A percentile compares a stretch with the other conserved stretches of the same genome.
Conservation (phyloP, 805 yeast genomes). For the Kodamaea kaohsiungensis region DNA sequence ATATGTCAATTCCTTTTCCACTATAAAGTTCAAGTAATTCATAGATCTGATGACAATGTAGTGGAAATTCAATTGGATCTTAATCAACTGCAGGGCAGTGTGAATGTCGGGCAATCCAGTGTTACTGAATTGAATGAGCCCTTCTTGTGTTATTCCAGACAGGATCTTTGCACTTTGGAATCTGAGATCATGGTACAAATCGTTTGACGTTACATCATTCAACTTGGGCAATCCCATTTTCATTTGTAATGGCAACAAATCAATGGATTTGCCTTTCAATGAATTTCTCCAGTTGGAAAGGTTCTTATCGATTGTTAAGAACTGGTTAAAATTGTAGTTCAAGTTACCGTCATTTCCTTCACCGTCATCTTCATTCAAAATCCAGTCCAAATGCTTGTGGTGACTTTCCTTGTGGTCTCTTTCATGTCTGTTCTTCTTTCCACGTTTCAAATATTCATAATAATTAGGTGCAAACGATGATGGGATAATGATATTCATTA, state of each 20-base stretch:
- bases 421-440: constrained; percentile 20
- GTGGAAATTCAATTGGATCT: constrained; percentile 46
- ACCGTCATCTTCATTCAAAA: constrained; percentile 47
- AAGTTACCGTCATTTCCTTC: constrained; percentile 50
- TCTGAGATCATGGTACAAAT: constrained; percentile 33
- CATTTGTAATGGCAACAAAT: constrained; percentile 17
- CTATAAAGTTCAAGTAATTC: constrained; percentile 44
- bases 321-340: constrained; percentile 45
- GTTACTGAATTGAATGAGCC: constrained; percentile 23
- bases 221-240: constrained; percentile 30
- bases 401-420: constrained; percentile 22
- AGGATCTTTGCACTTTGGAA: constrained; percentile 17
- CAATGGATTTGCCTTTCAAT: constrained; percentile 29
- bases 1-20: constrained; percentile 41
- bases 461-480: constrained; percentile 48
- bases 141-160: constrained; percentile 16
- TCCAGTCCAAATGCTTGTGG: constrained; percentile 36
- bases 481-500: constrained; percentile 46
- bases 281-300: constrained; percentile 42
- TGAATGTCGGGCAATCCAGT: constrained; percentile 40
- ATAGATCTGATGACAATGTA: constrained; percentile 42
- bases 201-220: constrained; percentile 21
- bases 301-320: constrained; percentile 43
- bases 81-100: constrained; percentile 40
- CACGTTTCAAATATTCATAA: constrained; percentile 40